These are phyloP conservation scores for Pelargonium australe DNA, from an alignment of 441 rosid species.

Conservation along the genomic window DNA sequence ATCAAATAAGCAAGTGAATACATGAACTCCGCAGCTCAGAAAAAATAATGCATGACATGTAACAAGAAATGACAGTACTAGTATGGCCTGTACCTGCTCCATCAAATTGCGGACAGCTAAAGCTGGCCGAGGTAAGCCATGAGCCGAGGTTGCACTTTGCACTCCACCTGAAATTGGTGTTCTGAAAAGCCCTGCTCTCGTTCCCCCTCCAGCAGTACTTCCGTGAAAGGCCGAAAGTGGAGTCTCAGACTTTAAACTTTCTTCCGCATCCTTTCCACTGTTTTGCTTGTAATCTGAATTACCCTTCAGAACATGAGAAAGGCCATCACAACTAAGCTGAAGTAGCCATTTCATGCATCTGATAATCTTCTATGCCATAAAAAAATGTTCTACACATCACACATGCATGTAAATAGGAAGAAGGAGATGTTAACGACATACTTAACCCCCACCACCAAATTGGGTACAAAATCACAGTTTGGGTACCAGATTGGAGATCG, in stretches of 20 bases:
- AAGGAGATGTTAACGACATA: conserved; percentile 10
- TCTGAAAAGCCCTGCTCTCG: conserved; percentile 83
- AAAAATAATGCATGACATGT: conserved; percentile 7
- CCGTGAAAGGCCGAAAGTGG: conserved; percentile 41
- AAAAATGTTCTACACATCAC: conserved; percentile 20
- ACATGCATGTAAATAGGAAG: conserved; percentile 10
- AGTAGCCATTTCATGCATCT: conserved; percentile 29
- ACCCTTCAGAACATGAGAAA: conserved; percentile 52
- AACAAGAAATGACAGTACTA: conserved; percentile 11
- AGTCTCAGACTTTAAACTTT: conserved; percentile 42
- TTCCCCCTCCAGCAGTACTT: conserved; percentile 57
- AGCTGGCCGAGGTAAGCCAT: conserved; percentile 85
- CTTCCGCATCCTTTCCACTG: conserved; percentile 35
- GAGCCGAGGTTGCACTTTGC: conserved; percentile 95
- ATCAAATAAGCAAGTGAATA: not conserved
- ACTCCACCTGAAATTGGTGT: conserved; percentile 99
- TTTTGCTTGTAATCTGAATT: conserved; percentile 27
- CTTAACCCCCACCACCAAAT: conserved; percentile 2
- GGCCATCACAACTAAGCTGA: conserved; percentile 31
- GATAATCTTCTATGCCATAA: conserved; percentile 21
- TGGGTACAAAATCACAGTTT: not conserved
- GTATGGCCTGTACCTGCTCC: conserved; percentile 64
- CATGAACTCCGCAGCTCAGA: no score
- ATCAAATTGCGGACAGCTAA: conserved; percentile 94
- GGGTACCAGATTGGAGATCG: no score